These are phyloP conservation scores for Psilocybe cyanescens DNA, from an alignment of 768 basidiomycete genomes.

Conservation along the genomic window DNA sequence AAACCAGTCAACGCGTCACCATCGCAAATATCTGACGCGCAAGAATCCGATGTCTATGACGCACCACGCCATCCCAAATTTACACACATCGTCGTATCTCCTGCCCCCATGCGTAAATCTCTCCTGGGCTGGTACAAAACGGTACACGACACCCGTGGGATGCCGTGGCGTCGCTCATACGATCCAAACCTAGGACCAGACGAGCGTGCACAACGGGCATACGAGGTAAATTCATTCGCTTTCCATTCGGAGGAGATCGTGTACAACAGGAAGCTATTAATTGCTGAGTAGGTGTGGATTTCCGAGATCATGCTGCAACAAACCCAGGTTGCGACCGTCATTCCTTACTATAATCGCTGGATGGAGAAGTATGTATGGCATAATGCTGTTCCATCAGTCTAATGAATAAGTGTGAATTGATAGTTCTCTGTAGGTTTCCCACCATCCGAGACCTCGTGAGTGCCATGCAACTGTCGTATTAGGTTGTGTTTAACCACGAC, in stretches of 20 bases:
- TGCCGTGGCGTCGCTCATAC: constrained; percentile 91
- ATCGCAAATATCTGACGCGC: constrained; percentile 7
- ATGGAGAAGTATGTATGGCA: constrained; percentile 64
- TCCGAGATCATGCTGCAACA: constrained; percentile 97
- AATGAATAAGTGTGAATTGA: constrained; percentile 14
- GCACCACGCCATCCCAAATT: constrained; percentile 43
- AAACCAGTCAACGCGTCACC: constrained; percentile 12
- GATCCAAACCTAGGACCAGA: constrained; percentile 54
- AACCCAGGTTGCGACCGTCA: constrained; percentile 92
- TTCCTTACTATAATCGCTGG: constrained; percentile 92
- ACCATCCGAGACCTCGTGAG: constrained; percentile 76
- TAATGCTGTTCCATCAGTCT: constrained; percentile 10
- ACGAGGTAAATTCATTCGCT: constrained; percentile 63
- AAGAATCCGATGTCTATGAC: constrained; percentile 18
- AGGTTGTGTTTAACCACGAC: constrained; percentile 15
- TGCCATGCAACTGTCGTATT: constrained; percentile 18
- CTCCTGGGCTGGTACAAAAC: constrained; percentile 74
- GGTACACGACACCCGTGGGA: constrained; percentile 70
- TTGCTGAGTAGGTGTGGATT: constrained; percentile 70
- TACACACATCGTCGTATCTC: constrained; percentile 48
- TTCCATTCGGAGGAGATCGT: background rate
- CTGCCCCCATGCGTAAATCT: constrained; percentile 47
- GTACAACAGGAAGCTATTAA: constrained; percentile 8
- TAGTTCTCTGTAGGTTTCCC: constrained; percentile 62
- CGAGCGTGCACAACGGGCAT: constrained; percentile 82